phyloP scores from a whole-genome alignment of 768 basidiomycete genomes.

The Coprinopsis sp. region DNA sequence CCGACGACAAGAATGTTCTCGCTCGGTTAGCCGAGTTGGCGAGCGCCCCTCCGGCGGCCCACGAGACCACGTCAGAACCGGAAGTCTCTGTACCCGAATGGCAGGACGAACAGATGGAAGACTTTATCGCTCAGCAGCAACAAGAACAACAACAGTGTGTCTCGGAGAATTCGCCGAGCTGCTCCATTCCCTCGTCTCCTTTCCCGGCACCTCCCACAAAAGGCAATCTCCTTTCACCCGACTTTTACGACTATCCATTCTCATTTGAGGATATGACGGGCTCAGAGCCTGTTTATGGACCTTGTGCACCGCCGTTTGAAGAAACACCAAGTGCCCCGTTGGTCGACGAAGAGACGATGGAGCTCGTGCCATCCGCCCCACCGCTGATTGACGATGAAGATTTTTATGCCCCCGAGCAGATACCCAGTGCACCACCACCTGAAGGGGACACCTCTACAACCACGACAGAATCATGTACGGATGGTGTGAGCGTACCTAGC shows the following conservation, averaged over 20 bases:
- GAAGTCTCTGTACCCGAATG: slow-evolving; percentile 48
- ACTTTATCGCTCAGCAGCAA: slow-evolving; percentile 21
- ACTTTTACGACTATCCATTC: slow-evolving; percentile 38
- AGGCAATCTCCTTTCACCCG: slow-evolving; percentile 34
- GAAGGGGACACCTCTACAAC: background rate
- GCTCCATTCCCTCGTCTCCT: slow-evolving; percentile 18
- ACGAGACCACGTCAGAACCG: slow-evolving; percentile 12
- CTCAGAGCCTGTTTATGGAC: slow-evolving; percentile 31
- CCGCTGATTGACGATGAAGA: slow-evolving; percentile 26
- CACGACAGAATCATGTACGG: background rate
- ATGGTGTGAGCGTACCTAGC: slow-evolving; percentile 6
- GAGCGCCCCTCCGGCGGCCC: slow-evolving; percentile 43
- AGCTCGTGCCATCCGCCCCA: slow-evolving; percentile 47
- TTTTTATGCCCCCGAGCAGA: slow-evolving; percentile 15
- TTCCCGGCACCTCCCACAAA: slow-evolving; percentile 45
- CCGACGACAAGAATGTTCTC: slow-evolving; percentile 58
- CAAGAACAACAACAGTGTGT: too few species aligned
- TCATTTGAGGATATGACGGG: slow-evolving; percentile 34
- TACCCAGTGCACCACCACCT: slow-evolving; percentile 20
- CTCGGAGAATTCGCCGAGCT: slow-evolving; percentile 4
- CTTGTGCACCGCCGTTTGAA: slow-evolving; percentile 46
- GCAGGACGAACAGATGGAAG: slow-evolving; percentile 46
- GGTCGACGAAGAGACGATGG: slow-evolving; percentile 16
- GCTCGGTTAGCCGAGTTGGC: slow-evolving; percentile 48
- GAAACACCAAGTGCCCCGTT: slow-evolving; percentile 33